Evolutionary conservation across 2,329 filamentous ascomycete species (phyloP).

Genomic region (Epichloe hybrida): DNA sequence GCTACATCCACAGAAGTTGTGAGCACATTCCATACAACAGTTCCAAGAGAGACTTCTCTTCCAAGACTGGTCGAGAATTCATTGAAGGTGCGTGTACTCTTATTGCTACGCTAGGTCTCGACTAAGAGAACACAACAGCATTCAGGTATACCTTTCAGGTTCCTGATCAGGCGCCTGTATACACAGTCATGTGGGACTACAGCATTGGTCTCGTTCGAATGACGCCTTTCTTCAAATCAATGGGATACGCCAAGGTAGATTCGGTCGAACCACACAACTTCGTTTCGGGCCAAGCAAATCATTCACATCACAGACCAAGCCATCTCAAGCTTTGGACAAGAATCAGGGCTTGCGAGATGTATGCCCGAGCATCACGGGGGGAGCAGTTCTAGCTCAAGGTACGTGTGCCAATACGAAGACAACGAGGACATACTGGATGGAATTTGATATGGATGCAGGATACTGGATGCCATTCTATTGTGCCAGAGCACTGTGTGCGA

Average conservation of each 20-base stretch:
- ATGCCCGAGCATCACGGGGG: slow-evolving; percentile 87
- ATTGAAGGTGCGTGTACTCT: slow-evolving; percentile 57
- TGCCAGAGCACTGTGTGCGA: slow-evolving; percentile 74
- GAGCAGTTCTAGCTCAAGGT: slow-evolving; percentile 83
- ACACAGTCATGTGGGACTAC: slow-evolving; percentile 92
- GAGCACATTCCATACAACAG: slow-evolving; percentile 88
- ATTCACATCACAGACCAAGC: slow-evolving; percentile 52
- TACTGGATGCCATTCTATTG: slow-evolving; percentile 95
- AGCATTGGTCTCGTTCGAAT: slow-evolving; percentile 87
- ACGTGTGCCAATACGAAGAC: slow-evolving; percentile 16
- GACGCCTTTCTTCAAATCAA: slow-evolving; percentile 88
- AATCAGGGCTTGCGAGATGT: slow-evolving; percentile 82
- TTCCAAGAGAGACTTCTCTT: slow-evolving; percentile 77
- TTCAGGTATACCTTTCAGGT: slow-evolving; percentile 73
- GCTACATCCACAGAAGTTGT: slow-evolving; percentile 45
- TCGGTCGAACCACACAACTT: neutral
- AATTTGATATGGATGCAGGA: slow-evolving; percentile 34
- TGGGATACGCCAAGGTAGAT: slow-evolving; percentile 69
- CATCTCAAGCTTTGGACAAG: slow-evolving; percentile 64
- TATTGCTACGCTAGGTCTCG: neutral
- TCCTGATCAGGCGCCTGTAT: slow-evolving; percentile 51
- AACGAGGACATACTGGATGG: slow-evolving; percentile 6
- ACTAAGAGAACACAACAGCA: slow-evolving; percentile 32
- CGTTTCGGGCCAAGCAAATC: slow-evolving; percentile 7
- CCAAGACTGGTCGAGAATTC: slow-evolving; percentile 74